Conservation (phyloP, 352 stramenopile species). For the Phytophthora pisi region DNA sequence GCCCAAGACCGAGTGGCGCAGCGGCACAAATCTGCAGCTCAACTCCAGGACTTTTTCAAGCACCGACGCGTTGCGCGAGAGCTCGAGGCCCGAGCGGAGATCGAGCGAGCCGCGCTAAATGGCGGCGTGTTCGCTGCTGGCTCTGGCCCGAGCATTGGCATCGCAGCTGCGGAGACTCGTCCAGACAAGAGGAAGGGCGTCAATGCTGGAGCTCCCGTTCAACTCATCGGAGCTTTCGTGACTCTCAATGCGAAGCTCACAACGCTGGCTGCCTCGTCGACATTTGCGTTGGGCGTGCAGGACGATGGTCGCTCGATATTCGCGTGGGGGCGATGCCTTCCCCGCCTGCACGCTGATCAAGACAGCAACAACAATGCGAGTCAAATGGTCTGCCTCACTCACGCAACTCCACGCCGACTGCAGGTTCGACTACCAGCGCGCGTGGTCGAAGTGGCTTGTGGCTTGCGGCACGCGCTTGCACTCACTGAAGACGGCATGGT, state of each 20-base stretch:
- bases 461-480: constrained; percentile 59
- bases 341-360: constrained; percentile 36
- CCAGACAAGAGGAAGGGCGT: constrained; percentile 11
- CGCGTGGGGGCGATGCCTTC: constrained; percentile 59
- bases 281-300: constrained; percentile 51
- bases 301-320: constrained; percentile 54
- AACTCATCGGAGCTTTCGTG: constrained; percentile 57
- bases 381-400: constrained; percentile 22
- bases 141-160: constrained; percentile 45
- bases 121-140: constrained; percentile 61
- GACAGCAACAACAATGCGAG: neutral
- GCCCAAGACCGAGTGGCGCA: constrained; percentile 30
- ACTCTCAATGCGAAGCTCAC: constrained; percentile 42
- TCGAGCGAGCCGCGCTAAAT: constrained; percentile 59
- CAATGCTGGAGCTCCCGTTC: constrained; percentile 30
- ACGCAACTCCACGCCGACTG: constrained; percentile 35
- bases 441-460: constrained; percentile 44
- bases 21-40: constrained; percentile 51
- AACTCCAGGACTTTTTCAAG: constrained; percentile 61
- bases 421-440: constrained; percentile 32
- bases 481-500: constrained; percentile 63
- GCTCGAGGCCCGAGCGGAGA: constrained; percentile 57
- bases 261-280: constrained; percentile 45
- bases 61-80: constrained; percentile 51
- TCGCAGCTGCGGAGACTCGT: neutral